Percentiles rank a stretch among this genome's conserved stretches.
phyloP scores from a whole-genome alignment of 257 asterid genomes.

The Solanum okadae region DNA sequence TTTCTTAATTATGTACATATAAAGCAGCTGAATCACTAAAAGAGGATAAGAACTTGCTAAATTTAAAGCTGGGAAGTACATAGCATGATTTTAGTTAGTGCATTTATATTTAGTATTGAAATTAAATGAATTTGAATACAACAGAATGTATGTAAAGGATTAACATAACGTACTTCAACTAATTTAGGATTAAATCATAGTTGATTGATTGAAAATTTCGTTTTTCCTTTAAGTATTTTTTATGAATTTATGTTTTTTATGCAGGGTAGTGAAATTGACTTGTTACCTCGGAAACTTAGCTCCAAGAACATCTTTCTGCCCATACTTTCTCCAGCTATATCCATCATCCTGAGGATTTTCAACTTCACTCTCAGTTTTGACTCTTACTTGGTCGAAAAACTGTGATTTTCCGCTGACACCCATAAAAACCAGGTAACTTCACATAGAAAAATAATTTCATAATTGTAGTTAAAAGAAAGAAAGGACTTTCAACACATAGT shows the following conservation, averaged over 20 bases:
- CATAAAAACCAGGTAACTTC: neutral
- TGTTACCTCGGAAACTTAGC: conserved; percentile 30
- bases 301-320: conserved; percentile 32
- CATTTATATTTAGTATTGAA: neutral
- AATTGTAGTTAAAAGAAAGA: too few species aligned
- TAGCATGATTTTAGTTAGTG: neutral
- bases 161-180: neutral
- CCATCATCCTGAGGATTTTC: conserved; percentile 69
- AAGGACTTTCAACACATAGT: neutral
- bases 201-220: neutral
- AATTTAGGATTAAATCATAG: neutral
- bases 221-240: neutral
- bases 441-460: neutral
- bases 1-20: neutral
- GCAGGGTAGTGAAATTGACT: neutral
- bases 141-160: neutral
- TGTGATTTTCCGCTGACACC: neutral
- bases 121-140: neutral
- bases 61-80: neutral
- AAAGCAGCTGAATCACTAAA: neutral
- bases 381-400: neutral
- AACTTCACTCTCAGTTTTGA: conserved; percentile 25
- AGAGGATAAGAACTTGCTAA: neutral
- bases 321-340: conserved; percentile 73
- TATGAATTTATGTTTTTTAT: neutral